Percentiles rank a stretch among this genome's conserved stretches.
Conservation (phyloP, 2,329 filamentous ascomycete species). For the Xylariaceae sp. region DNA sequence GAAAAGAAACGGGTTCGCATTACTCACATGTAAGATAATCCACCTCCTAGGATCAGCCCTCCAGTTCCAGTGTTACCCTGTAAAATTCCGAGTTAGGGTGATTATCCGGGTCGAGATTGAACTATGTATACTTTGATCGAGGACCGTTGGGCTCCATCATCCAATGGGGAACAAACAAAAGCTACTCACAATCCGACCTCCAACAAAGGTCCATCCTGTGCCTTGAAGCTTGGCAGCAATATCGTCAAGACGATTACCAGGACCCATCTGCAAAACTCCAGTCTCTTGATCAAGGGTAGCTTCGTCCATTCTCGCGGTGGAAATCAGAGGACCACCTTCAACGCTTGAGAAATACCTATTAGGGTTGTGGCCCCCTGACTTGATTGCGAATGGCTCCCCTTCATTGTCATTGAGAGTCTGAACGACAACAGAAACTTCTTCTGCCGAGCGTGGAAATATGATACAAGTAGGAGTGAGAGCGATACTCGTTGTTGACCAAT, state of each 20-base stretch:
- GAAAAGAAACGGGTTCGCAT: too few relatives aligned
- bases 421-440: conserved; percentile 52
- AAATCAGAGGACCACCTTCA: conserved; percentile 47
- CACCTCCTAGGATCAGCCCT: conserved; percentile 52
- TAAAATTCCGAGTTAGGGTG: too few relatives aligned
- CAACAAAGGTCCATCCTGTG: conserved; percentile 40
- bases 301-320: conserved; percentile 42
- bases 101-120: too few relatives aligned
- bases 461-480: conserved; percentile 45
- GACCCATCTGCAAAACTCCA: conserved; percentile 42
- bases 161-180: too few relatives aligned
- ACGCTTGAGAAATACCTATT: conserved; percentile 53
- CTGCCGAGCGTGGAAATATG: conserved; percentile 46
- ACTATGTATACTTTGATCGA: too few relatives aligned
- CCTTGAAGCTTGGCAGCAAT: conserved; percentile 40
- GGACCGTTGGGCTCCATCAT: too few relatives aligned
- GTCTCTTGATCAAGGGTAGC: conserved; percentile 38
- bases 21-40: conserved; percentile 46
- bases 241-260: conserved; percentile 43
- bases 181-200: conserved; percentile 37
- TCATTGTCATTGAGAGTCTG: conserved; percentile 44
- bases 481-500: conserved; percentile 46
- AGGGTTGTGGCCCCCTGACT: conserved; percentile 57
- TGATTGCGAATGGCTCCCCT: conserved; percentile 49
- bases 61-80: conserved; percentile 42